Conservation (phyloP, 2,329 filamentous ascomycete species). For the Microdochium paspali region DNA sequence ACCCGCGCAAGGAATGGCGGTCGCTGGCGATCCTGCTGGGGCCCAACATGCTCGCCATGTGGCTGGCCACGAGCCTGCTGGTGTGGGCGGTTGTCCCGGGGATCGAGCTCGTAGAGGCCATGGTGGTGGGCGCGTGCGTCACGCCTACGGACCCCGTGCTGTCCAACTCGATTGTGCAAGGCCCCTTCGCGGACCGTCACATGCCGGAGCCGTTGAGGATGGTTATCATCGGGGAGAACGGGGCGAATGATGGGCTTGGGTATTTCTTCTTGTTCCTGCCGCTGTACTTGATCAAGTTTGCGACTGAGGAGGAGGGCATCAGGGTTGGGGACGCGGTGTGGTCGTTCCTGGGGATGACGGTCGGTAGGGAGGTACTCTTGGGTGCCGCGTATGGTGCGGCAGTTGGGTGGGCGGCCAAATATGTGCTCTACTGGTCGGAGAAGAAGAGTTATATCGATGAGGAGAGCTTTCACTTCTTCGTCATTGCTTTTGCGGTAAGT, state of each 20-base stretch:
- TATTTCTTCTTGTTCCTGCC: conserved; percentile 63
- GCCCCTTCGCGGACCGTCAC: conserved; percentile 64
- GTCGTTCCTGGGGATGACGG: not conserved
- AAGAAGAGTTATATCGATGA: conserved; percentile 56
- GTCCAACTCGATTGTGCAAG: conserved; percentile 62
- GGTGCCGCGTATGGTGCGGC: conserved; percentile 52
- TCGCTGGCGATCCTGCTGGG: conserved; percentile 49
- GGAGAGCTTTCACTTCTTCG: conserved; percentile 59
- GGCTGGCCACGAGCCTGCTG: conserved; percentile 52
- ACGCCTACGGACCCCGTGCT: conserved; percentile 63
- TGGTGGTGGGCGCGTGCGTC: conserved; percentile 57
- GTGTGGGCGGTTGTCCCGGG: conserved; percentile 55
- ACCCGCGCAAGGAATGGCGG: conserved; percentile 10
- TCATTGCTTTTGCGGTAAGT: conserved; percentile 47
- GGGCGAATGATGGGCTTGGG: conserved; percentile 60
- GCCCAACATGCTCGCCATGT: conserved; percentile 62
- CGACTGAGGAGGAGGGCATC: conserved; percentile 35
- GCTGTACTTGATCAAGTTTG: conserved; percentile 56
- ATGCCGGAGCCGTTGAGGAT: conserved; percentile 58
- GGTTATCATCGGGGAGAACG: conserved; percentile 55
- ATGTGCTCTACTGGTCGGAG: conserved; percentile 60
- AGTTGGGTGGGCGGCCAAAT: conserved; percentile 60
- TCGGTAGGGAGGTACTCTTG: conserved; percentile 42
- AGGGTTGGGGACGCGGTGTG: conserved; percentile 32
- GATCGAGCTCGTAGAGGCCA: conserved; percentile 49